Evolutionary conservation across 164 flowering plant species (phyloP).

Genomic region (Malania oleifera): DNA sequence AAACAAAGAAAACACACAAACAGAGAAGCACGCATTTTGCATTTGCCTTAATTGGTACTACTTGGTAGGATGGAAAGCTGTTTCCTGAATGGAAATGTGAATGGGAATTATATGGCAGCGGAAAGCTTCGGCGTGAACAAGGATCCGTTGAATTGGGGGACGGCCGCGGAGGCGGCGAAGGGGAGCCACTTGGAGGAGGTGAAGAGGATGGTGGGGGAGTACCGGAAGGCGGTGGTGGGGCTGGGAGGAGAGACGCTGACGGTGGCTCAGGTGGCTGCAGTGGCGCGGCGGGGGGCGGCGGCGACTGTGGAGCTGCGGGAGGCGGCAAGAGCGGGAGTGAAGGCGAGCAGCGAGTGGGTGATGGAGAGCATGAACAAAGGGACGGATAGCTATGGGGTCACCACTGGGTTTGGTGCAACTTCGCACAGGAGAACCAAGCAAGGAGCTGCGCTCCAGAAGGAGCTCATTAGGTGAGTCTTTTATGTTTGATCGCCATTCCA

Average conservation of each 20-base stretch:
- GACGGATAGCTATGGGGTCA: slow-evolving; percentile 57
- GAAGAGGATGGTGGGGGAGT: slow-evolving; percentile 51
- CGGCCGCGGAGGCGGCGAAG: slow-evolving; percentile 40
- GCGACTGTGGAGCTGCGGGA: slow-evolving; percentile 48
- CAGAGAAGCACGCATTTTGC: no score
- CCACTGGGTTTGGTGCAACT: slow-evolving; percentile 69
- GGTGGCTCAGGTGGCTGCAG: slow-evolving; percentile 48
- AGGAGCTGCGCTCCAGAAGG: slow-evolving; percentile 58
- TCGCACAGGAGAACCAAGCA: slow-evolving; percentile 60
- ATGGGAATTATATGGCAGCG: not conserved
- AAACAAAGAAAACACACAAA: no score
- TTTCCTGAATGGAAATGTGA: slow-evolving; percentile 14
- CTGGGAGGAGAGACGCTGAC: slow-evolving; percentile 45
- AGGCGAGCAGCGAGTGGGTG: slow-evolving; percentile 64
- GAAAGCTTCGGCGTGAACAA: slow-evolving; percentile 12
- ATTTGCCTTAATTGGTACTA: no score
- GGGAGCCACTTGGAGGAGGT: slow-evolving; percentile 59
- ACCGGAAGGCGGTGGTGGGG: slow-evolving; percentile 32
- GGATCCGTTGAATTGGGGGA: slow-evolving; percentile 55
- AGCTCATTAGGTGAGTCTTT: slow-evolving; percentile 43
- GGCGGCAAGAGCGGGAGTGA: slow-evolving; percentile 43
- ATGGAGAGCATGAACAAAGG: slow-evolving; percentile 61
- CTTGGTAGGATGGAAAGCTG: slow-evolving; percentile 1
- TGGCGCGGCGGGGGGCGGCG: slow-evolving; percentile 21
- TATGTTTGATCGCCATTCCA: no score